Evolutionary conservation across 1,284 basidiomycete genomes (phyloP), one percentile per base, ranked within the genome.

Genomic region (Leccinum subspadiceum): DNA sequence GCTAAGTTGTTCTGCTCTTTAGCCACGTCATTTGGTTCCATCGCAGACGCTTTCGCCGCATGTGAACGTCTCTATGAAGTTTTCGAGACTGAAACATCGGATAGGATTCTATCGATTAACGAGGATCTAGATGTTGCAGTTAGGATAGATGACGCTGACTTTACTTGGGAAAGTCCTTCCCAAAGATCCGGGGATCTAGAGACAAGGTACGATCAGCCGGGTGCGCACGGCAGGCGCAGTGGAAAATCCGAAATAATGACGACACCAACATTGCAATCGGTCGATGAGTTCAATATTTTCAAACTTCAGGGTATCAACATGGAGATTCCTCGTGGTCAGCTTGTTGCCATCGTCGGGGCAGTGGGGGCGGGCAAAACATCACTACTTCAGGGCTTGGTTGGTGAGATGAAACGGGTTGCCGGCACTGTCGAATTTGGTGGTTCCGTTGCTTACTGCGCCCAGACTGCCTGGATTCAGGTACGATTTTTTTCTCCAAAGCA

Each of bases 381-480:
- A 2, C 74, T 94, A 37, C 76, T 93, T 44, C 89, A 92, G 65
- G 91, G 87, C 35, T 72, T 93, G 22, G 85, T 94, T 63, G 92
- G 93, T 10, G 91, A 93, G 70, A 93, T 93, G 91, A 78, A 86
- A 60, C 77, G 78, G 60, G 85, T 82, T 0, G 70, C 75, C 15
- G 90, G 90, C 5, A 82, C 74, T 17, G 82, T 90, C 33, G 79
- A 75, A 26, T 92, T 92, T 66, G 88, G 90, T 50, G 91, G 89
- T 1, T 80, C 79, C 7, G 82, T 94, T 1, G 88, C 84, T 0
- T 96, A 94, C 75, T 94, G 91, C 70, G 84, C 92, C 3, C 93
- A 94, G 72, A 85, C 80, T 24, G 89, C 93, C 2, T 96, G 94
- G 93, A 95, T 96, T 57, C 93, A 94, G 79, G 86, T 74, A 63